phyloP scores from a whole-genome alignment of 1,284 basidiomycete genomes.

The Inonotus hispidus region DNA sequence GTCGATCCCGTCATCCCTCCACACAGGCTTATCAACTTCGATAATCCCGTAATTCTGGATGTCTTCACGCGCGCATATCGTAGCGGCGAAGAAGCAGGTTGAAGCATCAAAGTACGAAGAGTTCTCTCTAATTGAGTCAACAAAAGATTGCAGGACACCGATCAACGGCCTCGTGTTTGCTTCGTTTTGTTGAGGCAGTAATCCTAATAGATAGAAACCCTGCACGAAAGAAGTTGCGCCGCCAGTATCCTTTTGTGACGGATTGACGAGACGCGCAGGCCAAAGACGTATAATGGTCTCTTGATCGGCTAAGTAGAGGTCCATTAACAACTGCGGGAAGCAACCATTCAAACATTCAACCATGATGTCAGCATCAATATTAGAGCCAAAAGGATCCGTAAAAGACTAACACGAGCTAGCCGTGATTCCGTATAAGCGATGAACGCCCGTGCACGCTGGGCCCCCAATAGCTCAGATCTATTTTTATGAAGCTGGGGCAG shows the following conservation, averaged over 20 bases:
- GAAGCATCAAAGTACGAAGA: constrained; percentile 21
- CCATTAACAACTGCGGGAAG: constrained; percentile 21
- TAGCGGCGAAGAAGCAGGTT: constrained; percentile 19
- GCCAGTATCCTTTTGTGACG: neutral
- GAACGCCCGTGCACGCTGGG: constrained; percentile 21
- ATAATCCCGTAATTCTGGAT: constrained; percentile 8
- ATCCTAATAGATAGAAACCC: constrained; percentile 24
- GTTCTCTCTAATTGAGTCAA: constrained; percentile 18
- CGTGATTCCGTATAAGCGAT: constrained; percentile 24
- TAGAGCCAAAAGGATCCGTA: neutral
- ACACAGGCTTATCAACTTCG: neutral
- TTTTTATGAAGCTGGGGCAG: constrained; percentile 19
- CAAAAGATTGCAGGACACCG: constrained; percentile 20
- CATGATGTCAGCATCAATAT: constrained; percentile 4
- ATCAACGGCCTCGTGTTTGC: constrained; percentile 13
- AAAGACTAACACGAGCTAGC: constrained; percentile 21
- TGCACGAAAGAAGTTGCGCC: constrained; percentile 12
- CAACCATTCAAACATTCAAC: neutral
- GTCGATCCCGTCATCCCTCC: constrained; percentile 22
- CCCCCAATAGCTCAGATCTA: constrained; percentile 24
- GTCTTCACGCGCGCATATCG: constrained; percentile 9
- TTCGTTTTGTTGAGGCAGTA: neutral
- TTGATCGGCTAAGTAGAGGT: constrained; percentile 18
- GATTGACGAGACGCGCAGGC: constrained; percentile 21
- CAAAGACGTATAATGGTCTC: constrained; percentile 19